Conservation (phyloP, 129 eudicot genomes). For the Saposhnikovia divaricata region DNA sequence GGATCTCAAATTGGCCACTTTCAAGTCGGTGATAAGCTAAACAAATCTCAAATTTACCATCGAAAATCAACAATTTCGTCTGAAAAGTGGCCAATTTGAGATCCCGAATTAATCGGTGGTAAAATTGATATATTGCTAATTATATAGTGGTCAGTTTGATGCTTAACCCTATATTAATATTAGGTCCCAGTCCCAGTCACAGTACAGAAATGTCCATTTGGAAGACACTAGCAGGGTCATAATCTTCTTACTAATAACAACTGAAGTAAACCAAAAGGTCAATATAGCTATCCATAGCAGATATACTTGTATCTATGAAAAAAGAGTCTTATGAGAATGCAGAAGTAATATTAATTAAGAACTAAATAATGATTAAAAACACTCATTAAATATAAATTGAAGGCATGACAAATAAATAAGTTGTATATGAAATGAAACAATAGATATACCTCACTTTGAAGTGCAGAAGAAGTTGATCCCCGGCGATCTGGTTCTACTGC, state of each 20-base stretch:
- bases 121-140: too few species aligned
- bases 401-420: not conserved
- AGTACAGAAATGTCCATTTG: too few species aligned
- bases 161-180: not conserved
- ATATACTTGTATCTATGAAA: not conserved
- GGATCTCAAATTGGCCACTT: too few species aligned
- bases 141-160: too few species aligned
- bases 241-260: not conserved
- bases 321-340: not conserved
- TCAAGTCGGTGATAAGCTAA: too few species aligned
- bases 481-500: conserved; percentile 58
- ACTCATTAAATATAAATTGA: not conserved
- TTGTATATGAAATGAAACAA: too few species aligned
- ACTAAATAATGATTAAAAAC: not conserved
- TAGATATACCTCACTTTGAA: conserved; percentile 50
- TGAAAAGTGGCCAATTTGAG: too few species aligned
- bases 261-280: not conserved
- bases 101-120: too few species aligned
- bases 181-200: not conserved
- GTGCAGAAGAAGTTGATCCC: conserved; percentile 62
- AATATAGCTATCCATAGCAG: not conserved
- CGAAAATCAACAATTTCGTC: too few species aligned
- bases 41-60: too few species aligned
- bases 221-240: not conserved
- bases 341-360: not conserved